phyloP scores from a whole-genome alignment of 176 grass and related monocot species.

The Oryza brachyantha region DNA sequence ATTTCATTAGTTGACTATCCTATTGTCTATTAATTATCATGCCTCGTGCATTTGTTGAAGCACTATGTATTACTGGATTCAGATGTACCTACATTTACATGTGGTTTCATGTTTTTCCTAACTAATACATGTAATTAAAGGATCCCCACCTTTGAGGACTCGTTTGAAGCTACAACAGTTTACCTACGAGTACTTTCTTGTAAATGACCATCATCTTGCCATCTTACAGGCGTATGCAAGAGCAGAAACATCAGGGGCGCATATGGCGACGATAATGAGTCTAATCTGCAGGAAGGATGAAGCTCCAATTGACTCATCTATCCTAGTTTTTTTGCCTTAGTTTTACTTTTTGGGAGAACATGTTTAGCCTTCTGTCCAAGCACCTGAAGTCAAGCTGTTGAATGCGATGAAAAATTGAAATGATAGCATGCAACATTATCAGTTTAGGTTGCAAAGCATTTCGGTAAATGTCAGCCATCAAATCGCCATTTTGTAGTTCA shows the following conservation, averaged over 20 bases:
- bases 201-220: background rate
- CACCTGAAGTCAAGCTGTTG: background rate
- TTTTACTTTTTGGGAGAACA: constrained; percentile 17
- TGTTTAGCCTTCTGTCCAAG: background rate
- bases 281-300: constrained; percentile 15
- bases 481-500: background rate
- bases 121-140: no score
- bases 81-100: background rate
- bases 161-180: background rate
- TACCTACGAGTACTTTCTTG: constrained; percentile 1
- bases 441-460: constrained; percentile 5
- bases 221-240: constrained; percentile 40
- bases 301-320: constrained; percentile 10
- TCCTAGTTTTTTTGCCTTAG: background rate
- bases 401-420: background rate
- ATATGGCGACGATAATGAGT: constrained; percentile 48
- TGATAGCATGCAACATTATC: constrained; percentile 23
- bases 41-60: background rate
- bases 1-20: background rate
- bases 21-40: background rate
- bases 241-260: constrained; percentile 38
- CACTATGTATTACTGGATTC: background rate
- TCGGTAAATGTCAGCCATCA: background rate
- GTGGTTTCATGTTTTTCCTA: no score
- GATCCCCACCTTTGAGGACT: background rate